Base-by-base conservation (phyloP, 2,329 filamentous ascomycete genomes). In the Fusarium marasasianum region DNA sequence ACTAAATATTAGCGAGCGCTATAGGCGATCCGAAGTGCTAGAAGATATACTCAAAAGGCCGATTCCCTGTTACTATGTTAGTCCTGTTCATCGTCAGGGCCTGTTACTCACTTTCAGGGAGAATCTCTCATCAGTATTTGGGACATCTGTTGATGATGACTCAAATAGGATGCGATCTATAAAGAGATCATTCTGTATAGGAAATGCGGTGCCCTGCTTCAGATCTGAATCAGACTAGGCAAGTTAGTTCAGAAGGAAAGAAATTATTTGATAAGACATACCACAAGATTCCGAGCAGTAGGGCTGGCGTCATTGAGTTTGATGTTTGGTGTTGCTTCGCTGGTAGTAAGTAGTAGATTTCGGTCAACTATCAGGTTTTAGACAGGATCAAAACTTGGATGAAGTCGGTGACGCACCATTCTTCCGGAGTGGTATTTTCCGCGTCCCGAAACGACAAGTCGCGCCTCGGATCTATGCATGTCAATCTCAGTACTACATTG, bases 341-440 rank as follows among this genome's bases (percentile, higher is more conserved):
- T 3, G 5, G 29, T 5, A 20, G 2, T 5, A 1, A 66, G 12
- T 1, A 76, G 38, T 9, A 66, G 3, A 18, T 56, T 40, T 22
- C 65, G 66, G 5, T 47, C 22, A 4, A 47, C 44, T 47, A 7
- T 45, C 5, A 47, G 18, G 5, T 15, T 4, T 47, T 20, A 47
- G 24, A 15, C 18, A 20, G 10, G 24, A 29, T 10, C 0, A 14
- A 45, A 47, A 14, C 24, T 20, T 5, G 8, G 44, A 14, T 14
- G 8, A 17, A 47, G 13, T 3, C 20, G 20, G 38, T 37, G 15
- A 37, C 35, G 35, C 35, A 48, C 74, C 74, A 37, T 76, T 76
- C 31, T 75, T 76, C 31, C 74, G 56, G 5, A 69, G 22, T 4
- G 74, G 74, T 20, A 76, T 57, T 26, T 76, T 76, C 26, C 74